Evolutionary conservation across 805 yeast species (phyloP).

Genomic region (Metschnikowia chrysomelidarum): DNA sequence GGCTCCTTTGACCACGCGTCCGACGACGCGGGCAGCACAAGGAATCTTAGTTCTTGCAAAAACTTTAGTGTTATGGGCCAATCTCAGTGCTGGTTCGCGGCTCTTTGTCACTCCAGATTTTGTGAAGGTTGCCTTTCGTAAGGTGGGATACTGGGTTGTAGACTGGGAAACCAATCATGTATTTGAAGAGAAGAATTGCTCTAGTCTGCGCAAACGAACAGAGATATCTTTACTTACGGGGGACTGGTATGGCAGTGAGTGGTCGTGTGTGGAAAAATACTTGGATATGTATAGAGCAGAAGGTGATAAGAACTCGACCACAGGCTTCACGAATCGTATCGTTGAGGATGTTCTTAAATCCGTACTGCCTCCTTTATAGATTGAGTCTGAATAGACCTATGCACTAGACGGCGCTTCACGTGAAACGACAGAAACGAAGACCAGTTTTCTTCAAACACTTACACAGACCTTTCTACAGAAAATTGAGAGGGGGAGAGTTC

Average conservation of each 20-base stretch:
- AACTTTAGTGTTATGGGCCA: conserved; percentile 25
- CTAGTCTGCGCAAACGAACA: conserved; percentile 20
- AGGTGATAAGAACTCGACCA: conserved; percentile 25
- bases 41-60: conserved; percentile 27
- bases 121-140: conserved; percentile 37
- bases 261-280: conserved; percentile 31
- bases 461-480: too few relatives aligned
- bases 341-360: conserved; percentile 35
- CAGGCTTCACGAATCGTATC: conserved; percentile 33
- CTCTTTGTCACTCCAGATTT: conserved; percentile 37
- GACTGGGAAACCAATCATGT: conserved; percentile 37
- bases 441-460: too few relatives aligned
- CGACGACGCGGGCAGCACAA: conserved; percentile 33
- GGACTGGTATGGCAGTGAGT: conserved; percentile 45
- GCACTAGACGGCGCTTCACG: too few relatives aligned
- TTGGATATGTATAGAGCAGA: conserved; percentile 21
- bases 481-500: too few relatives aligned
- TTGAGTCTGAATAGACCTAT: not conserved
- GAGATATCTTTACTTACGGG: conserved; percentile 38
- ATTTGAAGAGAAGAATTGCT: conserved; percentile 11
- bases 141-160: conserved; percentile 43
- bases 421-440: too few relatives aligned
- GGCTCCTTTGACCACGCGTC: conserved; percentile 34
- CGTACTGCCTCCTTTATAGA: conserved; percentile 40
- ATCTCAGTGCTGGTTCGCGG: not conserved